A percentile compares a stretch with the other conserved stretches of the same genome.
Conservation (phyloP, 352 stramenopile species). For the Achlya hypogyna region DNA sequence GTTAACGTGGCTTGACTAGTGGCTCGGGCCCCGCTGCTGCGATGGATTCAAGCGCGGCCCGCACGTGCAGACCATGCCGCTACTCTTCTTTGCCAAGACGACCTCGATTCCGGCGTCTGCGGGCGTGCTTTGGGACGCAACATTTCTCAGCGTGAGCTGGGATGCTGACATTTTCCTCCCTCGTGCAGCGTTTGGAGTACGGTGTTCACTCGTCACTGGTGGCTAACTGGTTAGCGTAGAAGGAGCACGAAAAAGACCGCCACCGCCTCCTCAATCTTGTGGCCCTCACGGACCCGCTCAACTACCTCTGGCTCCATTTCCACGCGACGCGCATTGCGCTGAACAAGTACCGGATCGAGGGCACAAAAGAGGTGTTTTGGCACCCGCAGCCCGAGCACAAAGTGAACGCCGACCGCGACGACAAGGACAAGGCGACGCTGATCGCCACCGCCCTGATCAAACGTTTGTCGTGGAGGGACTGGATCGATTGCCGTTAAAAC, state of each 20-base stretch:
- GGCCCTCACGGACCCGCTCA: background rate
- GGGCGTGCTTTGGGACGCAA: background rate
- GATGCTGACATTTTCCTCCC: background rate
- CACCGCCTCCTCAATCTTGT: conserved; percentile 3
- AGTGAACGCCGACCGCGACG: background rate
- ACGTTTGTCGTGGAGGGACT: background rate
- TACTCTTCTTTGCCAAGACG: background rate
- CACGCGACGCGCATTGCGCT: background rate
- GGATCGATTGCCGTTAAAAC: conserved; percentile 1
- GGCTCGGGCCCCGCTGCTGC: background rate
- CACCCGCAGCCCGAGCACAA: background rate
- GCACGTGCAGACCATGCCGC: background rate
- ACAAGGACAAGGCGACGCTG: background rate
- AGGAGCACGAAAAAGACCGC: background rate
- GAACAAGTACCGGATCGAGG: background rate
- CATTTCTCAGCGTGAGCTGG: background rate
- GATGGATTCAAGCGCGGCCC: background rate
- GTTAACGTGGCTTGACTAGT: background rate
- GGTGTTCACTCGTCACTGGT: background rate
- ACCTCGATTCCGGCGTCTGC: background rate
- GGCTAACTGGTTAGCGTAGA: background rate
- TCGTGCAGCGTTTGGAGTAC: background rate
- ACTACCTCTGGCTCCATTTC: conserved; percentile 5
- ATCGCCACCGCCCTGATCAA: background rate
- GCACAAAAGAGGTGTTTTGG: background rate